Evolutionary conservation across 495 filamentous ascomycete species (phyloP).

Genomic region (Tuber calosporum): DNA sequence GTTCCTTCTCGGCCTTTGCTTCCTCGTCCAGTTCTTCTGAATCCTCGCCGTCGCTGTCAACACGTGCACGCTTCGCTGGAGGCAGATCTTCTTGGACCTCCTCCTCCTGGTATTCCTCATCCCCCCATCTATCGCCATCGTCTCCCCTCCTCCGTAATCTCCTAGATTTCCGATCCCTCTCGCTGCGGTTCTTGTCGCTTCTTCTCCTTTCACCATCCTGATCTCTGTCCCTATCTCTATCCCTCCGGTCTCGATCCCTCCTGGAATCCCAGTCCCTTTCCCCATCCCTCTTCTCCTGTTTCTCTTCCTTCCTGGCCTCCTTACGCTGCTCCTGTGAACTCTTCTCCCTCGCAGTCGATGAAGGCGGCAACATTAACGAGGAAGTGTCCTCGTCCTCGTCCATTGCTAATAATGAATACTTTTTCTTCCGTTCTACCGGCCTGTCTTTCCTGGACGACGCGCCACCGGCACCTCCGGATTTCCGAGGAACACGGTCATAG

Average conservation of each 20-base stretch:
- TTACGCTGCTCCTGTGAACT: constrained; percentile 50
- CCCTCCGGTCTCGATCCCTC: constrained; percentile 40
- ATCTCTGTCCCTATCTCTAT: constrained; percentile 42
- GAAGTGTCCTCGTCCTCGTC: constrained; percentile 55
- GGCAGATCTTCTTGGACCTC: constrained; percentile 48
- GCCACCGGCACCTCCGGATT: constrained; percentile 18
- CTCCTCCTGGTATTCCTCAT: constrained; percentile 58
- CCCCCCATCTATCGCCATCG: constrained; percentile 71
- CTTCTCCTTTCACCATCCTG: constrained; percentile 43
- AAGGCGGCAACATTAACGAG: constrained; percentile 46
- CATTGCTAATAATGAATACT: constrained; percentile 78
- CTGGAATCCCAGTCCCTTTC: constrained; percentile 39
- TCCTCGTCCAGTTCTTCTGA: constrained; percentile 53
- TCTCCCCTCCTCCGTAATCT: constrained; percentile 54
- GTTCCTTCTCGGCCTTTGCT: constrained; percentile 51
- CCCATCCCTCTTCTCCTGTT: constrained; percentile 37
- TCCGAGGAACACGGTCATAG: constrained; percentile 46
- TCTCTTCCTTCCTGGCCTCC: constrained; percentile 37
- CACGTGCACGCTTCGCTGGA: constrained; percentile 53
- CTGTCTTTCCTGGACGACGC: constrained; percentile 35
- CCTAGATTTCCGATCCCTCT: constrained; percentile 46
- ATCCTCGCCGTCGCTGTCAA: constrained; percentile 51
- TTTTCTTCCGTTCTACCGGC: constrained; percentile 50
- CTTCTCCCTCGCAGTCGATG: constrained; percentile 48
- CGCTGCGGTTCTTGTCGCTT: constrained; percentile 43